Evolutionary conservation across 768 basidiomycete genomes (phyloP), one percentile per base, ranked within the genome.

Genomic region (Termitomyces sp.): DNA sequence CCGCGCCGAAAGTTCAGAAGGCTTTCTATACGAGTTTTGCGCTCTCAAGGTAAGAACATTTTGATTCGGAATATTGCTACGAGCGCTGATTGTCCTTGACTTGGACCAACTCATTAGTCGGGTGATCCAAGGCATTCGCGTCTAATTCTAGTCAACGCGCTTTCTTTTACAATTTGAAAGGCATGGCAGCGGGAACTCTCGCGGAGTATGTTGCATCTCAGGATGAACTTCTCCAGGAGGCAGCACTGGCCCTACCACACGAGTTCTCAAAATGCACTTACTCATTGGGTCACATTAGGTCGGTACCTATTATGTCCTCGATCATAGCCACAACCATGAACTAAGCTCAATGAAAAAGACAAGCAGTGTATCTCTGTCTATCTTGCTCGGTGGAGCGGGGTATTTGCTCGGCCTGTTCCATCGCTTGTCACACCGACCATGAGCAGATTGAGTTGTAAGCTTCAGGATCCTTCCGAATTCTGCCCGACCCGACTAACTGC

Each of bases 341-440:
- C 51, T 61, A 35, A 58, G 66, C 49, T 59, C 28, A 35, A 41
- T 40, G 41, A 47, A 45, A 66, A 60, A 84, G 86, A 56, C 92
- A 94, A 71, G 85, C 90, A 0, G 84, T 93, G 10, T 90, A 93
- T 68, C 83, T 92, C 54, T 94, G 92, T 66, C 70, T 85, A 9
- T 86, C 88, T 1, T 94, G 92, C 67, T 76, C 80, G 24, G 77
- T 78, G 52, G 76, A 79, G 22, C 82, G 83, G 55, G 90, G 90
- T 20, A 75, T 93, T 56, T 93, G 92, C 63, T 82, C 88, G 16
- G 87, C 92, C 7, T 94, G 92, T 71, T 91, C 89, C 30, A 80
- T 93, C 52, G 88, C 91, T 24, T 94, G 92, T 67, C 92, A 94
- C 67, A 88, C 88, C 14, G 78, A 90, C 68, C 90, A 92, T 69